phyloP scores from a whole-genome alignment of 805 yeast genomes.

The Ogataea kodamae region DNA sequence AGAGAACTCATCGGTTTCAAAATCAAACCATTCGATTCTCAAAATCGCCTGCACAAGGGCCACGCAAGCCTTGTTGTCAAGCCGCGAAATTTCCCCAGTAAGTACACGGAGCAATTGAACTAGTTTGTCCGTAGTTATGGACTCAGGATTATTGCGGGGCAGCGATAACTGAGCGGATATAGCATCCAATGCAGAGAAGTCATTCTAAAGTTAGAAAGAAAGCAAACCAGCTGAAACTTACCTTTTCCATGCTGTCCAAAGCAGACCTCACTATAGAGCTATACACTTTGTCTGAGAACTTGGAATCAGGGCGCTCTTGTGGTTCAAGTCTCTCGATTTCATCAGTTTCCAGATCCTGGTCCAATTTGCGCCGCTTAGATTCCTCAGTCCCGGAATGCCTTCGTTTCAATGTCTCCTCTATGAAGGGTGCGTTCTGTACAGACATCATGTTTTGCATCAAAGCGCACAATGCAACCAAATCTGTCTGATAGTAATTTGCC shows the following conservation, averaged over 20 bases:
- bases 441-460: conserved; percentile 21
- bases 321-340: not conserved
- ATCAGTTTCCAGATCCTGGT: not conserved
- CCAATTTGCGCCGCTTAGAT: conserved; percentile 7
- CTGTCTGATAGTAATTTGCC: conserved; percentile 7
- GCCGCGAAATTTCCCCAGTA: conserved; percentile 60
- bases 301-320: conserved; percentile 4
- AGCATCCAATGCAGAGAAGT: conserved; percentile 52
- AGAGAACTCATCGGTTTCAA: conserved; percentile 36
- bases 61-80: conserved; percentile 55
- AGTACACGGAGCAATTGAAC: conserved; percentile 53
- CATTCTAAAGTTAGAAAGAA: conserved; percentile 35
- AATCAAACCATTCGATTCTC: conserved; percentile 59
- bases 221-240: conserved; percentile 35
- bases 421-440: conserved; percentile 17
- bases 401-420: conserved; percentile 8
- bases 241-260: conserved; percentile 62
- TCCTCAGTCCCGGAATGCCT: conserved; percentile 8
- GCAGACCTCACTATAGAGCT: conserved; percentile 56
- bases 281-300: conserved; percentile 27
- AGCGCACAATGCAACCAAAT: conserved; percentile 12
- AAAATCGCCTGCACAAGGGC: conserved; percentile 60
- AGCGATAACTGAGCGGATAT: conserved; percentile 57
- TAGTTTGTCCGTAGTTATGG: conserved; percentile 52
- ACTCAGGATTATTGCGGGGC: conserved; percentile 50